Base-by-base conservation (phyloP, 345 rosid genomes). In the Corymbia maculata region DNA sequence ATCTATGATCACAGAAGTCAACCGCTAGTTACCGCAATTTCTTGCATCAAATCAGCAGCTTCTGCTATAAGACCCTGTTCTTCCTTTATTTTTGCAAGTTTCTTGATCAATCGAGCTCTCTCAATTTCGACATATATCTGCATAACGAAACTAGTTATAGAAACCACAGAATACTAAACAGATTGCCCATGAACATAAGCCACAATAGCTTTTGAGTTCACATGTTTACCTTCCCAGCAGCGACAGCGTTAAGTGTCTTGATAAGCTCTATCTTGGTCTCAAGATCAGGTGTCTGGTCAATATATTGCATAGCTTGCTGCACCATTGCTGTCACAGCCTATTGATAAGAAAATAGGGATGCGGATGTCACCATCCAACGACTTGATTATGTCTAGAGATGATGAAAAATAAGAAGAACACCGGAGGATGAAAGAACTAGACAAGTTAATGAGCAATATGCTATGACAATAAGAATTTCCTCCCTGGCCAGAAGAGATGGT, bases 11-110 rank as follows among this genome's bases (percentile, higher is more conserved):
- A 28, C 44, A 68, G 75, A 64, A 3, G n/a, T 45, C 24, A 85
- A 51, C 28, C 32, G 52, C 55, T 14, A 91, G 97, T 89, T 86
- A 98, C 99, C 51, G 99, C 99, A 91, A 98, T 96, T 95, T 96
- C 99, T 93, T 98, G 99, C 98, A 97, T 97, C 86, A 96, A 92
- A 93, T 97, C 98, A 36, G 99, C 99, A 91, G 99, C 99, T 94
- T 98, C 99, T 49, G 97, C 98, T 51, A 96, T 92, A 79, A 91
- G 92, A 88, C 98, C 98, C 19, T 97, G 99, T 30, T 90, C 97
- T 94, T 97, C 99, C 92, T 96, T 97, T 86, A 96, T 96, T 94
- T 97, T 96, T 11, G 99, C 98, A 88, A 96, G 97, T 88, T 93
- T 98, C 92, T 92, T 97, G 70, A 96, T 94, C 94, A 98, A 89